Evolutionary conservation across 2,329 filamentous ascomycete genomes (phyloP), one percentile per base, ranked within the genome.

Genomic region (Aschersonia sp.): DNA sequence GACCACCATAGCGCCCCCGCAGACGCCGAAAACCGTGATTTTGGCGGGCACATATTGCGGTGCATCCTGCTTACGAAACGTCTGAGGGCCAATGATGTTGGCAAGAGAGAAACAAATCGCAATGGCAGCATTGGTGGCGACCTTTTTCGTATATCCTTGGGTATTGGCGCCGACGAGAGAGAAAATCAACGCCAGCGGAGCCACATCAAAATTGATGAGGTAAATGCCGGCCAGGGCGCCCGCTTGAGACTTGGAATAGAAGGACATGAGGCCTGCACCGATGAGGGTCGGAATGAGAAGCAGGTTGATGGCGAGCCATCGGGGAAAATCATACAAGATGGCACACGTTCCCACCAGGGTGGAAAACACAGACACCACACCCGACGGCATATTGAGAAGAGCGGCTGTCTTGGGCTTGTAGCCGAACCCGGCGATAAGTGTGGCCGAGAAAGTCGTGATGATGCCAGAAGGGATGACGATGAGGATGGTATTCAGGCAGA

Each of bases 21-120:
- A 64, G 6, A 68, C 60, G 52, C 70, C 74, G 22, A 64, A 66
- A 4, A 77, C 55, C 12, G 72, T 70, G 6, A 74, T 58, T 48
- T 70, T 74, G 6, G 73, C 74, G 0, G 72, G 76, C 40, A 64
- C 57, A 45, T 77, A 77, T 3, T 63, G 57, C 0, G 71, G 71
- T 1, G 66, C 62, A 53, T 74, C 70, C 49, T 71, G 67, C 2
- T 66, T 46, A 32, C 51, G 51, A 47, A 56, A 55, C 6, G 53
- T 57, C 47, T 56, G 53, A 9, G 53, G 55, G 14, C 51, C 51
- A 30, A 54, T 66, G 46, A 72, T 64, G 47, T 71, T 72, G n/a
- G 68, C 69, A 2, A 62, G 54, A 42, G 66, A 70, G 50, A 68
- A 68, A 5, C 62, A 65, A 1, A 69, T 49, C 52, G 70, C 71